These are phyloP conservation scores for Grosmannia serpens DNA, from an alignment of 2,329 filamentous ascomycete genomes.

Conservation along the genomic window DNA sequence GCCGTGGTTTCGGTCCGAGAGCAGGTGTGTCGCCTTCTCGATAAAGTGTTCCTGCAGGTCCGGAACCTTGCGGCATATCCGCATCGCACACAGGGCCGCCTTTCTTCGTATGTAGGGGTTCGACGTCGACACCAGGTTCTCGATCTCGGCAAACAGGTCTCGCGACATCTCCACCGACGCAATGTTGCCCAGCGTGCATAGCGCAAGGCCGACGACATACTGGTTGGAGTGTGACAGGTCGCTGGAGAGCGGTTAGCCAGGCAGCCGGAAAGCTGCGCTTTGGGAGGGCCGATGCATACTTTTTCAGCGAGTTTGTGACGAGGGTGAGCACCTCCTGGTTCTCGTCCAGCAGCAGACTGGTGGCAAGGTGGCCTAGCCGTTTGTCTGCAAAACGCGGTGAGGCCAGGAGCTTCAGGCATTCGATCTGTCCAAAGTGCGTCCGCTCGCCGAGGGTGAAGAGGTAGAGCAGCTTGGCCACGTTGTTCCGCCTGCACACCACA, in stretches of 20 bases:
- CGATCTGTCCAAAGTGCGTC: slow-evolving; percentile 98
- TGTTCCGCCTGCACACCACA: slow-evolving; percentile 63
- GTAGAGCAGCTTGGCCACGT: slow-evolving; percentile 96
- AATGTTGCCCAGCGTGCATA: slow-evolving; percentile 95
- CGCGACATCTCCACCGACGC: slow-evolving; percentile 97
- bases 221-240: slow-evolving; percentile 96
- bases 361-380: slow-evolving; percentile 86
- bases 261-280: background rate
- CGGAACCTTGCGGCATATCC: slow-evolving; percentile 95
- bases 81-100: slow-evolving; percentile 96
- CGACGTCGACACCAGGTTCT: slow-evolving; percentile 77
- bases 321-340: slow-evolving; percentile 96
- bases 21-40: slow-evolving; percentile 78
- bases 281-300: slow-evolving; percentile 38
- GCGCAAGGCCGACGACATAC: slow-evolving; percentile 91
- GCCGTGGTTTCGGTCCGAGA: slow-evolving; percentile 91
- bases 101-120: slow-evolving; percentile 99
- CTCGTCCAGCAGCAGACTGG: slow-evolving; percentile 91
- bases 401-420: slow-evolving; percentile 93
- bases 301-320: slow-evolving; percentile 95
- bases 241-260: slow-evolving; percentile 39
- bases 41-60: slow-evolving; percentile 95
- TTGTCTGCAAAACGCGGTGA: slow-evolving; percentile 98
- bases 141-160: slow-evolving; percentile 93
- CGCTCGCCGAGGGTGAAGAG: slow-evolving; percentile 95